Conservation (phyloP, 768 basidiomycete genomes). For the Saitozyma podzolica region DNA sequence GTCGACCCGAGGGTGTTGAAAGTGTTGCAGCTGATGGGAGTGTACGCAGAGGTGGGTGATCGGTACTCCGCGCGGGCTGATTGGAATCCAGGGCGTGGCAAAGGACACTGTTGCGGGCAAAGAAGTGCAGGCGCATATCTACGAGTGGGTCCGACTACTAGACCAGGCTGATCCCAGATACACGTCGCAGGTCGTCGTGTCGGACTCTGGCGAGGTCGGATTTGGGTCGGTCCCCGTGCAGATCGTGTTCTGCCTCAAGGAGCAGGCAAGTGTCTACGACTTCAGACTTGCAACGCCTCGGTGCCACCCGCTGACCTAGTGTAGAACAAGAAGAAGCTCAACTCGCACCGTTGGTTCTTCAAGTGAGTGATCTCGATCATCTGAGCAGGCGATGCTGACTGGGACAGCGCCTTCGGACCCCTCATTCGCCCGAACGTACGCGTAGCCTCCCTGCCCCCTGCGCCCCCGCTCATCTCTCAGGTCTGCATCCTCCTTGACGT, state of each 20-base stretch:
- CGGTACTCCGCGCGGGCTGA: slow-evolving; percentile 2
- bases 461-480: neutral
- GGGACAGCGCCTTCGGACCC: slow-evolving; percentile 41
- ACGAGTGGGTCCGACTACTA: neutral
- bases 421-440: slow-evolving; percentile 44
- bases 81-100: slow-evolving; percentile 71
- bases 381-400: neutral
- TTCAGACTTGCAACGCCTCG: neutral
- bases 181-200: slow-evolving; percentile 74
- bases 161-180: slow-evolving; percentile 50
- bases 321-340: slow-evolving; percentile 51
- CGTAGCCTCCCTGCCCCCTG: neutral
- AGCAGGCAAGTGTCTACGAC: slow-evolving; percentile 57
- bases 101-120: slow-evolving; percentile 85
- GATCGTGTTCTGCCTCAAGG: slow-evolving; percentile 78
- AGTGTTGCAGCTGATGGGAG: slow-evolving; percentile 72
- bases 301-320: neutral
- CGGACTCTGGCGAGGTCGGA: slow-evolving; percentile 72
- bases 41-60: slow-evolving; percentile 17
- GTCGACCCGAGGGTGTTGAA: slow-evolving; percentile 66
- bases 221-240: slow-evolving; percentile 48
- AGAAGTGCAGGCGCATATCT: slow-evolving; percentile 69
- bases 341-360: slow-evolving; percentile 50
- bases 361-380: slow-evolving; percentile 15
- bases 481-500: slow-evolving; percentile 50